phyloP scores from a whole-genome alignment of 805 yeast species.

The Nakazawaea anatomiae region DNA sequence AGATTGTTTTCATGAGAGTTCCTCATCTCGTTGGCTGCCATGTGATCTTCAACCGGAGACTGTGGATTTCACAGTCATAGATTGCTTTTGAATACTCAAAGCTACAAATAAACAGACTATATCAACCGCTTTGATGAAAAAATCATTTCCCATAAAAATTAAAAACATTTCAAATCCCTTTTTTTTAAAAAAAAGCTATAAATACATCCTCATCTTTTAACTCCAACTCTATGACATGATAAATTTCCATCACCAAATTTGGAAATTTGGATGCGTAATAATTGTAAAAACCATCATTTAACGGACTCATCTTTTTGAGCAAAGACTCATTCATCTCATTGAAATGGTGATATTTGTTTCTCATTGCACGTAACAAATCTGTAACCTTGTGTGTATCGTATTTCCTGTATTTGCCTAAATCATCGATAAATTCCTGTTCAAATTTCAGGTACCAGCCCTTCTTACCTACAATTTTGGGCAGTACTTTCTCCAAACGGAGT shows the following conservation, averaged over 20 bases:
- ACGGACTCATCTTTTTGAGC: slow-evolving; percentile 60
- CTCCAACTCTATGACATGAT: slow-evolving; percentile 51
- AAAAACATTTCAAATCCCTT: no score
- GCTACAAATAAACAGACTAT: not conserved
- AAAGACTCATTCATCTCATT: slow-evolving; percentile 77
- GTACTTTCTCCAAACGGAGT: slow-evolving; percentile 45
- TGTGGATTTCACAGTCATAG: no score
- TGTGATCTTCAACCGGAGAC: no score
- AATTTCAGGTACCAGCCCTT: slow-evolving; percentile 76
- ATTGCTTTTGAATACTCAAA: no score
- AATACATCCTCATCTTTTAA: slow-evolving; percentile 62
- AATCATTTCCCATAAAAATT: not conserved
- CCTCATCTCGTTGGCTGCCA: no score
- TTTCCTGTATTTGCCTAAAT: slow-evolving; percentile 86
- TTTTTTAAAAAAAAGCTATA: slow-evolving; percentile 8
- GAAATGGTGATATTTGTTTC: slow-evolving; percentile 93
- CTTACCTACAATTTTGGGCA: slow-evolving; percentile 44
- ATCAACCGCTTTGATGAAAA: no score
- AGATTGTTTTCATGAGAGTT: no score
- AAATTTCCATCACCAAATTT: slow-evolving; percentile 65
- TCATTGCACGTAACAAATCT: slow-evolving; percentile 82
- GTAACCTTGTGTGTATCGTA: slow-evolving; percentile 72
- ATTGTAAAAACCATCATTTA: slow-evolving; percentile 78
- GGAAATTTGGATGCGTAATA: slow-evolving; percentile 80
- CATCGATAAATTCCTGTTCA: slow-evolving; percentile 68